Percentiles rank a stretch among this genome's conserved stretches.
Evolutionary conservation across 495 filamentous ascomycete species (phyloP).

Genomic region (Neurospora sp.): DNA sequence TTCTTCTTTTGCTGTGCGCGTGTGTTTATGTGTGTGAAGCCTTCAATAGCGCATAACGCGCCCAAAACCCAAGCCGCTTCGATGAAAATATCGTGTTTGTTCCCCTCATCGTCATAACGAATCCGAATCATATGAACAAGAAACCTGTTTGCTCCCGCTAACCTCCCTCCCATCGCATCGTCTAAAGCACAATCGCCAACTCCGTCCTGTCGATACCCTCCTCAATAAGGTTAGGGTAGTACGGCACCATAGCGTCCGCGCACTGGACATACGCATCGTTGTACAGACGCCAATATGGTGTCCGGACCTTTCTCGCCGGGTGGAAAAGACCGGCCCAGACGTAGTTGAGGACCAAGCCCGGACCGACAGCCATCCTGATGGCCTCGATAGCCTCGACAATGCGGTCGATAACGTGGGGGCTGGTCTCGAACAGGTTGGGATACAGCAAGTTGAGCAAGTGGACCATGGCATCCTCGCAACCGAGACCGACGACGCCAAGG

Average conservation of each 20-base stretch:
- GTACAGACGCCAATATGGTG: conserved; percentile 90
- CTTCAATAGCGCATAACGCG: neutral
- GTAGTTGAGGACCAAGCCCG: conserved; percentile 90
- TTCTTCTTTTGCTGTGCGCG: neutral
- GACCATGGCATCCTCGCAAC: conserved; percentile 98
- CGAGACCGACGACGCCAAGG: conserved; percentile 87
- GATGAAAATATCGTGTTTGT: neutral
- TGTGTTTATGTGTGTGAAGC: neutral
- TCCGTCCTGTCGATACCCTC: conserved; percentile 67
- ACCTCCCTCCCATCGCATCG: neutral
- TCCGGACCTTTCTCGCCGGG: conserved; percentile 84
- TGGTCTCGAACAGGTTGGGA: conserved; percentile 97
- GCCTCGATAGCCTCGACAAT: conserved; percentile 96
- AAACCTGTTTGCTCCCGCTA: neutral
- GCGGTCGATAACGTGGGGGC: conserved; percentile 95
- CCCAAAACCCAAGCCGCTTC: neutral
- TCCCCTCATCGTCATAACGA: neutral
- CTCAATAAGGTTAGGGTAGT: conserved; percentile 76
- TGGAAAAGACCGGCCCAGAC: conserved; percentile 97
- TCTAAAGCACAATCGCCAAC: conserved; percentile 71
- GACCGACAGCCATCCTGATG: conserved; percentile 87
- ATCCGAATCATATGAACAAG: neutral
- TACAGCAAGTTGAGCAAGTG: conserved; percentile 93
- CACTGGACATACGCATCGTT: conserved; percentile 94
- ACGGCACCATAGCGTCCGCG: conserved; percentile 91